Percentiles rank a stretch among this genome's conserved stretches.
phyloP scores from a whole-genome alignment of 176 grass and related monocot genomes.

The Raddia guianensis region DNA sequence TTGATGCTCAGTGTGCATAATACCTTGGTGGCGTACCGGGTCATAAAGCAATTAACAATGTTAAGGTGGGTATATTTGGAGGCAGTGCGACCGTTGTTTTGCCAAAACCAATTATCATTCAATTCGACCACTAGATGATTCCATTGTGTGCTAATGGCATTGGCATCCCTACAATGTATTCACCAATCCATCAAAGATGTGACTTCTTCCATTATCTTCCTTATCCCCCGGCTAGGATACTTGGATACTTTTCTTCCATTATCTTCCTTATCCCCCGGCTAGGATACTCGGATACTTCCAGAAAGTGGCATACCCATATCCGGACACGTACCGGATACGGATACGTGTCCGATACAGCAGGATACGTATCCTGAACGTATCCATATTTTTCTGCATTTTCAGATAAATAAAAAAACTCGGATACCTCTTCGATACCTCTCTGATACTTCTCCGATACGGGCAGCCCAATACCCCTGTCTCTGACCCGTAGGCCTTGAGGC shows the following conservation, averaged over 20 bases:
- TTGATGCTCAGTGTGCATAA: constrained; percentile 5
- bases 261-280: neutral
- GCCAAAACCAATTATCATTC: neutral
- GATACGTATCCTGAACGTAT: too few species aligned
- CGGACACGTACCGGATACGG: too few species aligned
- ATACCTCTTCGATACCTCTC: too few species aligned
- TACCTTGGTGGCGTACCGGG: neutral
- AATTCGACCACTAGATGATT: neutral
- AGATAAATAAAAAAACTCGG: too few species aligned
- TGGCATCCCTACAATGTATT: neutral
- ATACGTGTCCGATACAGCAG: too few species aligned
- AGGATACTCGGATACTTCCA: too few species aligned
- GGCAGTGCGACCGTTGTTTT: neutral
- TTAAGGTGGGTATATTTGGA: neutral
- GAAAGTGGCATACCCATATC: too few species aligned
- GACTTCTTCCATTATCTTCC: neutral
- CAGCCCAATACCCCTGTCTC: too few species aligned
- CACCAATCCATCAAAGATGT: neutral
- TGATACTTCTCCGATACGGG: too few species aligned
- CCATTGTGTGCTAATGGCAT: neutral
- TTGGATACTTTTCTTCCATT: neutral
- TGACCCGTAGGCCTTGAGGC: too few species aligned
- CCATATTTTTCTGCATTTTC: too few species aligned
- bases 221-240: neutral
- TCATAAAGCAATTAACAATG: neutral